Evolutionary conservation across 441 rosid genomes (phyloP), one percentile per base, ranked within the genome.

Genomic region (Mallotus japonicus): DNA sequence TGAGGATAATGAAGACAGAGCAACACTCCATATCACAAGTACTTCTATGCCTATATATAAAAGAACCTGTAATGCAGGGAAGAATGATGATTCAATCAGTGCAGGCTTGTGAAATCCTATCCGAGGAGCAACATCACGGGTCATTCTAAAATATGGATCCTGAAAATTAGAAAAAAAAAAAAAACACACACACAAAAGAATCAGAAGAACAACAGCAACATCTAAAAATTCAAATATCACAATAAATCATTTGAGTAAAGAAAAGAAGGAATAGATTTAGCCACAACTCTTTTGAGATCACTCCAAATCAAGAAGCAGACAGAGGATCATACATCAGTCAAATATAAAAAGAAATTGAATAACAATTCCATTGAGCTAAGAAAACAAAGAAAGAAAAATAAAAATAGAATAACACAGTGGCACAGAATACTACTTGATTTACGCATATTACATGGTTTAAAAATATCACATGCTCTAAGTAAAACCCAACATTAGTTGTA

Each of bases 61-160:
- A 24, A 64, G 58, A 84, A 90, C 99, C 97, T 92, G 97, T 64
- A 95, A 78, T 19, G 99, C 99, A 73, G 97, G 97, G 69, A 90
- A 94, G 76, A 94, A 90, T 55, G 82, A 12, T 2, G 97, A 92
- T 80, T 94, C 97, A 70, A 94, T 92, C 80, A 94, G 79, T 22
- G 99, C 83, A 70, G 97, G 97, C 80, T 94, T 94, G 83, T 92
- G 88, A 81, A 88, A 94, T 84, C 99, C 97, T 69, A 92, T 58
- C 54, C 94, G 91, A 7, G 96, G 96, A 72, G 99, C 97, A 78
- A 92, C 99, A 86, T 94, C 97, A 17, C 97, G 82, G 10, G 99
- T 92, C 97, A 90, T 92, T 82, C 97, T 90, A 80, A 92, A 94
- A 83, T 94, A 94, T 63, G 97, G 99, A 82, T 94, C 99, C 99